Evolutionary conservation across 371 early-diverging fungal genomes (phyloP).

Genomic region (Rhizomucor pusillus): DNA sequence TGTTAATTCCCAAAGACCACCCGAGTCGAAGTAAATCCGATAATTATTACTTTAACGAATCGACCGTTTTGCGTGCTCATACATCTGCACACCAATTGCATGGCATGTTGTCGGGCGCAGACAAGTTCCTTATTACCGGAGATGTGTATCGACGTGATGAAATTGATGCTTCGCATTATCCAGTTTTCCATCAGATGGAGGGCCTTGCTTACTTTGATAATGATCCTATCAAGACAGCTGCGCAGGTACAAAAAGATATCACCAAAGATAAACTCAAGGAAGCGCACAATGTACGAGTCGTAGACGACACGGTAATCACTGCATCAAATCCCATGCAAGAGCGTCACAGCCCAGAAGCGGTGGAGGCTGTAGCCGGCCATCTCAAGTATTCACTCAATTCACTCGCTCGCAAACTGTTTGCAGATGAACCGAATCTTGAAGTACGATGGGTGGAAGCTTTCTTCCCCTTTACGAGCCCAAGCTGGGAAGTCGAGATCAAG

Average conservation of each 20-base stretch:
- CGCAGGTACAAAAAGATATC: slow-evolving; percentile 20
- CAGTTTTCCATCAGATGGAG: slow-evolving; percentile 98
- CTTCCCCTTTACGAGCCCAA: slow-evolving; percentile 96
- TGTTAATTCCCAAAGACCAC: slow-evolving; percentile 83
- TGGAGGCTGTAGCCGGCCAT: slow-evolving; percentile 60
- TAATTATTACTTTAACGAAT: slow-evolving; percentile 89
- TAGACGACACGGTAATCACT: slow-evolving; percentile 55
- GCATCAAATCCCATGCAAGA: slow-evolving; percentile 59
- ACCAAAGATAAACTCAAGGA: slow-evolving; percentile 10
- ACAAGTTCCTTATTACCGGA: slow-evolving; percentile 81
- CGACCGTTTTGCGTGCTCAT: slow-evolving; percentile 86
- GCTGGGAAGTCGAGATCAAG: slow-evolving; percentile 94
- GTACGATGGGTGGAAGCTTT: slow-evolving; percentile 96
- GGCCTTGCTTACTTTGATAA: slow-evolving; percentile 69
- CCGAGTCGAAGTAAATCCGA: slow-evolving; percentile 81
- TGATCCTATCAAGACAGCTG: slow-evolving; percentile 11
- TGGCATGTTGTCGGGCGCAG: slow-evolving; percentile 51
- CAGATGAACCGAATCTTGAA: slow-evolving; percentile 61
- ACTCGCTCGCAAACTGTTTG: slow-evolving; percentile 74
- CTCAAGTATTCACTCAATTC: slow-evolving; percentile 79
- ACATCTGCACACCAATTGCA: slow-evolving; percentile 93
- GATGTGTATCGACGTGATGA: slow-evolving; percentile 98
- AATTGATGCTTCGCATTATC: slow-evolving; percentile 94
- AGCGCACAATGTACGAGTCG: slow-evolving; percentile 52
- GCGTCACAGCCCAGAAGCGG: slow-evolving; percentile 50